Evolutionary conservation across 2,329 filamentous ascomycete genomes (phyloP).

Genomic region (Blumeriella jaapii): DNA sequence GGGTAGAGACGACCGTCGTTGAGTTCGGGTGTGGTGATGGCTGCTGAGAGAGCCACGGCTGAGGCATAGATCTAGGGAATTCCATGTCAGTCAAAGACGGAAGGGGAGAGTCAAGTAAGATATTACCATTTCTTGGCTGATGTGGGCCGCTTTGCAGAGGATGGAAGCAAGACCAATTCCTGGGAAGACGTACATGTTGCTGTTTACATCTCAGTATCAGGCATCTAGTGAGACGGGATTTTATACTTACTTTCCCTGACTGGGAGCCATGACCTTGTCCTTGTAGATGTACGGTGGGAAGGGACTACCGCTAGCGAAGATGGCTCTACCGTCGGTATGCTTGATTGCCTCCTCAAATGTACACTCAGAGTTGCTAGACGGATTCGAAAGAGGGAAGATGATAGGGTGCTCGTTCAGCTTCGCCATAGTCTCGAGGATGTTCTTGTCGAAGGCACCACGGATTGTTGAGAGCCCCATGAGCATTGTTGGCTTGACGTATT

Average conservation of each 20-base stretch:
- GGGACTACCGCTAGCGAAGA: slow-evolving; percentile 76
- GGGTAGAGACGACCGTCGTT: slow-evolving; percentile 57
- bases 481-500: slow-evolving; percentile 64
- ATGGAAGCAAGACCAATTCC: slow-evolving; percentile 74
- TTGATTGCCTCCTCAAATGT: slow-evolving; percentile 61
- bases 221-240: not conserved
- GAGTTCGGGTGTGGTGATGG: slow-evolving; percentile 47
- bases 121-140: slow-evolving; percentile 31
- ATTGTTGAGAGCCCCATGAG: slow-evolving; percentile 76
- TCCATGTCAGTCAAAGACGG: slow-evolving; percentile 35
- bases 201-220: slow-evolving; percentile 27
- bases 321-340: slow-evolving; percentile 65
- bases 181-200: slow-evolving; percentile 78
- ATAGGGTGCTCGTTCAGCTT: slow-evolving; percentile 58
- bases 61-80: slow-evolving; percentile 61
- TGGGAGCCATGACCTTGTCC: slow-evolving; percentile 35
- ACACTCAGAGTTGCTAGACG: slow-evolving; percentile 72
- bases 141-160: slow-evolving; percentile 51
- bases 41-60: slow-evolving; percentile 60
- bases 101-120: not conserved
- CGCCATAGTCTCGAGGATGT: slow-evolving; percentile 65
- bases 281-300: slow-evolving; percentile 60
- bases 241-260: slow-evolving; percentile 34
- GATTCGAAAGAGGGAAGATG: slow-evolving; percentile 73
- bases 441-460: slow-evolving; percentile 62